Base-by-base conservation (phyloP, 75 land plant species). In the Cunninghamia lanceolata region DNA sequence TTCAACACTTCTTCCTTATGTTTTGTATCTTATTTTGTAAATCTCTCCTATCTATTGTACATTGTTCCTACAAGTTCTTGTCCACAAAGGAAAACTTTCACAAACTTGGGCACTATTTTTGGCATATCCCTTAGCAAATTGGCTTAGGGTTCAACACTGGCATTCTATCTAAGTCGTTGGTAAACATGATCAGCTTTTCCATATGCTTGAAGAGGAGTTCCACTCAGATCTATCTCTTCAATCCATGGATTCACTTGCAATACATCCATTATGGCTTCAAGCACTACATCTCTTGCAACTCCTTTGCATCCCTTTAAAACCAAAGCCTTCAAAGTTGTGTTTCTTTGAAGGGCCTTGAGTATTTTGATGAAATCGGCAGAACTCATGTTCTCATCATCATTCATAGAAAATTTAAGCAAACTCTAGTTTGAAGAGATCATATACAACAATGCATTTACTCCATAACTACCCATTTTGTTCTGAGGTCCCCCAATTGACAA, bases 181-280 rank as follows among this genome's bases (percentile, higher is more conserved):
- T 94, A 88, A 71, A 94, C 89, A 28, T 28, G 78, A 32, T 92
- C 92, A 17, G 95, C 86, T 75, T 90, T 86, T 10, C 95, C 94
- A 30, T 89, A 82, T 79, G 40, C 83, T 30, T 93, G 87, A 73
- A 94, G 83, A 7, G 95, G 95, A 28, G 97, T 95, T 86, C 91
- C 84, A 15, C 79, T 82, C n/a, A 95, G 86, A 74, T 93, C 93
- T 40, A 95, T 90, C 14, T 91, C 92, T 85, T 95, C 93, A 74
- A 95, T 92, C 92, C 96, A 95, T 75, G 95, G 94, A 88, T 95
- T 95, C 11, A 93, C 89, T 68, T 91, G 89, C 80, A 95, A 75
- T 0, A 82, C 87, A 47, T 93, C 91, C 87, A 94, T 86, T 46
- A 95, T 93, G 0, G 93, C 66, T 85, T 91, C 86, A 54, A 89